Evolutionary conservation across 352 stramenopile genomes (phyloP).

Genomic region (Paralagenidium karlingii): DNA sequence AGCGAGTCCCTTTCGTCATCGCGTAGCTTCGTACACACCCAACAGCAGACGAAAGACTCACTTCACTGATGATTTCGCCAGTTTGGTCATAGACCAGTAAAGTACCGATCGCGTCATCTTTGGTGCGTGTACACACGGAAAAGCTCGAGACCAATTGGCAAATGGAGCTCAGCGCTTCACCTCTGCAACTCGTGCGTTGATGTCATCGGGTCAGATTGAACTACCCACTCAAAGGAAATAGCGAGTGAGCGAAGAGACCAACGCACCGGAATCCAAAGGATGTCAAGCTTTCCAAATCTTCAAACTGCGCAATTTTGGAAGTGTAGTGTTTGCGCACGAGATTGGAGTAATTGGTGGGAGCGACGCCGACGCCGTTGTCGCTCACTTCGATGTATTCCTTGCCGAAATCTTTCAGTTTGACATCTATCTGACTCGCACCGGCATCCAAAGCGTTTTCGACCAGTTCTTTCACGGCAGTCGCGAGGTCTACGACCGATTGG

Average conservation of each 20-base stretch:
- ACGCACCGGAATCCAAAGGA: constrained; percentile 89
- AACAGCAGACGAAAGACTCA: background rate
- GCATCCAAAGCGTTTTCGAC: constrained; percentile 89
- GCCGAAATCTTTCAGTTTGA: constrained; percentile 88
- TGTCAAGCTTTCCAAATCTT: constrained; percentile 83
- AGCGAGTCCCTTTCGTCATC: background rate
- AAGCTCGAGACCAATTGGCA: constrained; percentile 83
- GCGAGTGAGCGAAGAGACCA: background rate
- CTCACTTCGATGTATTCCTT: constrained; percentile 89
- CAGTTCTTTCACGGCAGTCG: constrained; percentile 95
- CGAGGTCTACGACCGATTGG: constrained; percentile 92
- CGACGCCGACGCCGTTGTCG: constrained; percentile 91
- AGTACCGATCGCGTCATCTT: constrained; percentile 54
- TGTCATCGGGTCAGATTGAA: background rate
- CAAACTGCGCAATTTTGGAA: constrained; percentile 92
- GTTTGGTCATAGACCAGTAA: constrained; percentile 75
- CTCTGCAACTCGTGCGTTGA: constrained; percentile 16
- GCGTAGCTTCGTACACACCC: background rate
- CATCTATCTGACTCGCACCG: constrained; percentile 57
- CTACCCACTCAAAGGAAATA: background rate
- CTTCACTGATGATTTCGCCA: constrained; percentile 40
- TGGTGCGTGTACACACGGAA: constrained; percentile 79
- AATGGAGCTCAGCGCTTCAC: constrained; percentile 93
- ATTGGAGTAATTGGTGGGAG: constrained; percentile 45
- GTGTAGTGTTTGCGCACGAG: constrained; percentile 91